These are phyloP conservation scores for Huntiella savannae DNA, from an alignment of 2,329 filamentous ascomycete genomes.

Conservation along the genomic window DNA sequence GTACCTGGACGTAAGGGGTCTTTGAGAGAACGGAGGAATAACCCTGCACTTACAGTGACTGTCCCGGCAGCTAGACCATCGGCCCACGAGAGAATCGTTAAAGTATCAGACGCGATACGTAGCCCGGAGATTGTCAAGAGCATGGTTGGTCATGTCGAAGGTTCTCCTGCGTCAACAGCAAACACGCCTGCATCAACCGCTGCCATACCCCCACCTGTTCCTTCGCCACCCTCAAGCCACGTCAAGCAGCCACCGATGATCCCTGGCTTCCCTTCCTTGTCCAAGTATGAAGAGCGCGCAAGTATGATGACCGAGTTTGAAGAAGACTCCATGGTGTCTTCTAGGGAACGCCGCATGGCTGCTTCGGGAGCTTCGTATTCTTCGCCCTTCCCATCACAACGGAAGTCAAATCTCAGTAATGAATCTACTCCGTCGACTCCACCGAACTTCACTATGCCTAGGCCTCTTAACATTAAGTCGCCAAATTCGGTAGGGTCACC, in stretches of 20 bases:
- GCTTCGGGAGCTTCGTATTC: slow-evolving; percentile 21
- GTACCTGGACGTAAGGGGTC: slow-evolving; percentile 8
- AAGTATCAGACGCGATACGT: not conserved
- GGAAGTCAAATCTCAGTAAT: no score
- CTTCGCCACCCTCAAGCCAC: not conserved
- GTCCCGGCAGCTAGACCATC: not conserved
- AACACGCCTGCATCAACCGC: no score
- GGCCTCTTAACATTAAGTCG: no score
- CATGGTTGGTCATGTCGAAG: no score
- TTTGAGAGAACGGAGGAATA: not conserved
- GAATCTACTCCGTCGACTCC: no score
- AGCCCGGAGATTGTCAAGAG: no score
- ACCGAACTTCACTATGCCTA: no score
- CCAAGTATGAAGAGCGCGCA: slow-evolving; percentile 17
- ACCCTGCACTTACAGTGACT: slow-evolving; percentile 1
- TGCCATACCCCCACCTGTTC: not conserved
- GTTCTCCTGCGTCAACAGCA: no score
- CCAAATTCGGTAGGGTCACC: no score
- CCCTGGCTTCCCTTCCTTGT: not conserved
- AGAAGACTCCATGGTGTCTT: slow-evolving; percentile 23
- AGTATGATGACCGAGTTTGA: slow-evolving; percentile 34
- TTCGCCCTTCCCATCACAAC: not conserved
- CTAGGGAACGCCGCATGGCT: slow-evolving; percentile 22
- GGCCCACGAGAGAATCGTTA: slow-evolving; percentile 4
- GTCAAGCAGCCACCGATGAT: not conserved